Evolutionary conservation across 495 filamentous ascomycete species (phyloP).

Genomic region (Podospora tetraspora): DNA sequence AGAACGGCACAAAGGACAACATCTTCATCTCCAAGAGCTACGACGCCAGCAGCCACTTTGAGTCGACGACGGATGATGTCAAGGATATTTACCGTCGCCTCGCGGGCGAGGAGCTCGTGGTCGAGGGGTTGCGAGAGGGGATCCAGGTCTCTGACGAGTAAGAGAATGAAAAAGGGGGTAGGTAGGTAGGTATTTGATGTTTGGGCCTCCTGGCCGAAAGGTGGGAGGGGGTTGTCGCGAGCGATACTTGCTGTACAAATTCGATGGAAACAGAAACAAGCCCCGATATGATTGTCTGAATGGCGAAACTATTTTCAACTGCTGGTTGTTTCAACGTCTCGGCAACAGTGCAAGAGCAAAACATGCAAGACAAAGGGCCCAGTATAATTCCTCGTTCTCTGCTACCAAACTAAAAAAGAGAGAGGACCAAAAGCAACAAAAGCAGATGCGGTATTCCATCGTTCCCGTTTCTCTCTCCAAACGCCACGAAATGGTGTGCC

Average conservation of each 20-base stretch:
- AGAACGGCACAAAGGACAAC: slow-evolving; percentile 79
- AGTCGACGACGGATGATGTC: slow-evolving; percentile 86
- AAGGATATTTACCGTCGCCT: slow-evolving; percentile 87
- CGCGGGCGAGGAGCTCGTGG: slow-evolving; percentile 79
- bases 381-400: slow-evolving; percentile 4
- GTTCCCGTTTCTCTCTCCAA: slow-evolving; percentile 6
- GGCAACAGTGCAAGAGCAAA: not conserved
- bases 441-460: not conserved
- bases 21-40: slow-evolving; percentile 99
- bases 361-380: not conserved
- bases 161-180: not conserved
- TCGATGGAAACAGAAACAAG: not conserved
- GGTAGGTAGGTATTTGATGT: not conserved
- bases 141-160: slow-evolving; percentile 51
- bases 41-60: slow-evolving; percentile 95
- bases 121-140: slow-evolving; percentile 53
- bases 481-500: slow-evolving; percentile 14
- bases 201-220: not conserved
- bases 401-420: not conserved
- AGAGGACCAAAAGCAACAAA: not conserved
- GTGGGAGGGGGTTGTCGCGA: not conserved
- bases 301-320: not conserved
- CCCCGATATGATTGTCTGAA: not conserved
- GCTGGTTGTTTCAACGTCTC: not conserved
- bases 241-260: not conserved